Percentiles rank a stretch among this genome's conserved stretches.
Evolutionary conservation across 1,284 basidiomycete species (phyloP).

Genomic region (Exobasidium cylindrosporum): DNA sequence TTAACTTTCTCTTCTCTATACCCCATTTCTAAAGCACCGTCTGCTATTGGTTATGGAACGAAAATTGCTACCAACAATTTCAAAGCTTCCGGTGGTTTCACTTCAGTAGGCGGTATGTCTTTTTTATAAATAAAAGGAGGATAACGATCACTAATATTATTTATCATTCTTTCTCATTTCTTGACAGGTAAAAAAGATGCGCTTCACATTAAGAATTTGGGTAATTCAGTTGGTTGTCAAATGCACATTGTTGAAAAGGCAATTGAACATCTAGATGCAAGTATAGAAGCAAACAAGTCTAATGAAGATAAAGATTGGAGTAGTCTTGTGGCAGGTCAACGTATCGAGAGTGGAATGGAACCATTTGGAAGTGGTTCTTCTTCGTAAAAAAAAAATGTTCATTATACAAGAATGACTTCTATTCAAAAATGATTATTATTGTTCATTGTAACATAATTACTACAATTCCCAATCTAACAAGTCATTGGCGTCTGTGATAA

Average conservation of each 20-base stretch:
- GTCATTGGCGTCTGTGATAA: conserved; percentile 23
- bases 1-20: conserved; percentile 11
- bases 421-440: background rate
- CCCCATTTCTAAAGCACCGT: conserved; percentile 22
- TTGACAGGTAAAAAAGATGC: background rate
- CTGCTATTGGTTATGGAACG: conserved; percentile 39
- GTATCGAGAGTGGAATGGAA: conserved; percentile 66
- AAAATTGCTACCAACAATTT: conserved; percentile 22
- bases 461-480: conserved; percentile 14
- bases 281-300: conserved; percentile 63
- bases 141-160: no score
- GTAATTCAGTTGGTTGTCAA: conserved; percentile 67
- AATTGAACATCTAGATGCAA: conserved; percentile 73
- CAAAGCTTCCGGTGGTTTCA: conserved; percentile 50
- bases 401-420: background rate
- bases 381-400: background rate
- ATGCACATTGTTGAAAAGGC: conserved; percentile 76
- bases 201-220: conserved; percentile 58
- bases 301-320: conserved; percentile 67
- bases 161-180: no score
- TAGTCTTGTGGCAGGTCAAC: conserved; percentile 66
- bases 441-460: no score
- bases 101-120: background rate
- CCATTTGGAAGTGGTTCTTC: conserved; percentile 65
- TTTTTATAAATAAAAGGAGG: no score